Evolutionary conservation across 257 asterid genomes (phyloP).

Genomic region (Plantago major): DNA sequence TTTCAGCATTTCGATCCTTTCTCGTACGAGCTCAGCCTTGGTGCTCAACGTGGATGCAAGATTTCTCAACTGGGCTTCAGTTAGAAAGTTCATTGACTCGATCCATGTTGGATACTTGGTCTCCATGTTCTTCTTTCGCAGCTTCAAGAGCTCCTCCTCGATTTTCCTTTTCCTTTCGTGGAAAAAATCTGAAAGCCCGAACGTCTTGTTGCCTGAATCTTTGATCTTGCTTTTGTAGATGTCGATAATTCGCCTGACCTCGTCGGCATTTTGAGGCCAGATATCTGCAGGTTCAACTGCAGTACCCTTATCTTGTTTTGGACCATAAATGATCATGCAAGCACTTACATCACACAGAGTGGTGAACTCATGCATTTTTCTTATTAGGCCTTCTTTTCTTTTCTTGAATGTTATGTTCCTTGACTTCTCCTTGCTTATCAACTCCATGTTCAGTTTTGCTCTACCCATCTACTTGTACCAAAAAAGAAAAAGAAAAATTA

Average conservation of each 20-base stretch:
- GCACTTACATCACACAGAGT: constrained; percentile 65
- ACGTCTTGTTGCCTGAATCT: constrained; percentile 33
- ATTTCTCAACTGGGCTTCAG: constrained; percentile 31
- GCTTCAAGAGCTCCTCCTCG: constrained; percentile 42
- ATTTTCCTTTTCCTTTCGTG: constrained; percentile 35
- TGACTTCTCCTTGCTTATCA: constrained; percentile 47
- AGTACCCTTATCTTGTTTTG: constrained; percentile 26
- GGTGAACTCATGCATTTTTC: constrained; percentile 58
- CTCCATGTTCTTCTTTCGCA: constrained; percentile 39
- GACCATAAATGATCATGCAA: constrained; percentile 59
- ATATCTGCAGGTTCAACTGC: constrained; percentile 28
- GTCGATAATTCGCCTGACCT: constrained; percentile 33
- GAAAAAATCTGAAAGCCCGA: constrained; percentile 44
- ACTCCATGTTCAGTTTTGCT: constrained; percentile 62
- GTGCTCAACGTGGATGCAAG: constrained; percentile 22
- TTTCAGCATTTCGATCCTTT: constrained; percentile 30
- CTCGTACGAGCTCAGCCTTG: constrained; percentile 21
- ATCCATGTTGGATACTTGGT: constrained; percentile 37
- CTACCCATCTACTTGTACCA: constrained; percentile 39
- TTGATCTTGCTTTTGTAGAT: constrained; percentile 37
- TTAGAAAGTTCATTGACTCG: constrained; percentile 18
- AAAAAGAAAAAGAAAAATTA: not conserved
- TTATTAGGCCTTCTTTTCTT: constrained; percentile 51
- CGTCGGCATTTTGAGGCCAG: constrained; percentile 48
- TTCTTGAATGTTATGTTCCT: constrained; percentile 59